Evolutionary conservation across 768 basidiomycete species (phyloP).

Genomic region (Nidularia pulvinata): DNA sequence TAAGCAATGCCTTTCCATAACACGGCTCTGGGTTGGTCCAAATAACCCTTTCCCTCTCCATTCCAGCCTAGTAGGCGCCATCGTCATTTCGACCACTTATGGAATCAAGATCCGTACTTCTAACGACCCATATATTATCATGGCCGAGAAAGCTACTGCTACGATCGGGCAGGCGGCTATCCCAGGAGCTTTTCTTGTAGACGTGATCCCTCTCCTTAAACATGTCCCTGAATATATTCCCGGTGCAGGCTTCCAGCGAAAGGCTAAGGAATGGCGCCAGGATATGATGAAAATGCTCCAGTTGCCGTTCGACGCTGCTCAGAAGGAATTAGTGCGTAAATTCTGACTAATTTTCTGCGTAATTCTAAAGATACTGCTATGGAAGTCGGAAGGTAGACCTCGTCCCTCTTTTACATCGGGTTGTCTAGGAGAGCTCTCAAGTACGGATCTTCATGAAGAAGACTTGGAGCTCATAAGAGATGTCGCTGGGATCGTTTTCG

Average conservation of each 20-base stretch:
- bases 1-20: background rate
- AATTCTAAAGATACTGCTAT: background rate
- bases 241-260: slow-evolving; percentile 50
- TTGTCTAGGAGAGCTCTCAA: no score
- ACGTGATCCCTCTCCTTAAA: slow-evolving; percentile 25
- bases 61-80: background rate
- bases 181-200: slow-evolving; percentile 37
- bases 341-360: background rate
- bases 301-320: slow-evolving; percentile 8
- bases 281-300: slow-evolving; percentile 34
- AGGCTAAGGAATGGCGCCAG: slow-evolving; percentile 39
- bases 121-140: slow-evolving; percentile 34
- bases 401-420: no score
- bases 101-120: slow-evolving; percentile 31
- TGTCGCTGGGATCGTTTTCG: background rate
- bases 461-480: no score
- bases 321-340: slow-evolving; percentile 6
- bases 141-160: slow-evolving; percentile 28
- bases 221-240: slow-evolving; percentile 55
- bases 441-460: no score
- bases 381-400: no score
- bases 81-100: slow-evolving; percentile 28
- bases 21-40: background rate
- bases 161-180: slow-evolving; percentile 21
- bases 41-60: background rate